Evolutionary conservation across 345 rosid species (phyloP), one percentile per base, ranked within the genome.

Genomic region (Streptanthus diversifolius): DNA sequence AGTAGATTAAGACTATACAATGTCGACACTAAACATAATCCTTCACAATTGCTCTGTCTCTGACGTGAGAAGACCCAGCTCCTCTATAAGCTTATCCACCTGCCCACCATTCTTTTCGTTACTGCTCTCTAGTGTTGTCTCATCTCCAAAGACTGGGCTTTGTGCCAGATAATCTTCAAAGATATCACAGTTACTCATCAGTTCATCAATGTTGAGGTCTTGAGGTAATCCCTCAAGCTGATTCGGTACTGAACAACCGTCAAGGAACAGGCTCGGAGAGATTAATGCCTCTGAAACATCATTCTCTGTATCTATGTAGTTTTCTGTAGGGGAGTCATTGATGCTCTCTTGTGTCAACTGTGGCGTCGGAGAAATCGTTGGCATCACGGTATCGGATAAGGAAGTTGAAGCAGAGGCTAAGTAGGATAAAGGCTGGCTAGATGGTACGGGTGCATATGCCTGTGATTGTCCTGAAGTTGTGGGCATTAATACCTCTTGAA

Each of bases 391-490:
- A 40, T 68, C 69, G 0, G 68, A 36, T 11, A 56, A 30, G 19
- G 78, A 27, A 35, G 77, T 27, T 36, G 72, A 24, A 12, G 66
- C 2, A 47, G 72, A 65, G 25, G 77, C 64, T 44, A 65, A 15
- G 41, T 65, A 5, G 4, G 72, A 18, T n/a, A 36, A 4, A 55
- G 17, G 41, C 53, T 65, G 52, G 13, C 12, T 64, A 3, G 40
- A 33, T 35, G 66, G 3, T 41, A 3, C 5, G 3, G 51, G 15
- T 71, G 18, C 56, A 41, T 57, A 29, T 19, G 73, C 63, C 0
- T 3, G 74, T 30, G 73, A 69, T 14, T 53, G 48, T 62, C 29
- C 79, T 70, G 79, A 76, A 44, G 71, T 63, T 54, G 75, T 76
- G 18, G 65, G 75, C 1, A 22, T 33, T 37, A 24, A 24, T 21